Base-by-base conservation (phyloP, 495 filamentous ascomycete species). In the Penicillium desertorum region DNA sequence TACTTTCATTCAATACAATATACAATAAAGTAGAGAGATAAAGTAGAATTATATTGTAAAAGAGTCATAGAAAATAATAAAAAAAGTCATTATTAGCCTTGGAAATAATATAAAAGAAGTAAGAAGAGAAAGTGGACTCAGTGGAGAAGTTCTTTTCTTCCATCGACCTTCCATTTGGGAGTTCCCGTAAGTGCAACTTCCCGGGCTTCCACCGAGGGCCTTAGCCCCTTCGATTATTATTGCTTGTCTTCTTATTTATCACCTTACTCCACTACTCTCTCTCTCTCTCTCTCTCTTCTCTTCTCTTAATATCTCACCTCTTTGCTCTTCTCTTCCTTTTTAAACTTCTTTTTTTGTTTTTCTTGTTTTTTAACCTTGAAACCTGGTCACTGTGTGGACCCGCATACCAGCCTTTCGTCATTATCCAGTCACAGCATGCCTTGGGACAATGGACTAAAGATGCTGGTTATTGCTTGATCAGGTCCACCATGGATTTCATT, bases 401-500 rank as follows among this genome's bases (percentile, higher is more conserved):
- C 59, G 54, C 63, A 61, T 65, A 60, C 62, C 57, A 52, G 44
- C 43, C 51, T 42, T 46, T 63, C 47, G 47, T 50, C 44, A 48
- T 32, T 45, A 48, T 25, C 57, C 56, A 62, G 46, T 53, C 59
- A 63, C 70, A 71, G 69, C 62, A 76, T 77, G 73, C 63, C 62
- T 66, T 65, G 66, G 66, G 61, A 70, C 61, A 51, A 74, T 76
- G 71, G 65, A 53, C 51, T 75, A 65, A 67, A 59, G 47, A 66
- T 58, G 58, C 64, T 59, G 59, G 53, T 60, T 57, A 58, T 62
- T 52, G 56, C 61, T 58, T 69, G 65, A 71, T 66, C 58, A 46
- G 43, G 32, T 49, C 58, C 58, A 55, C 65, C 58, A 79, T 79
- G 76, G 76, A 79, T 76, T 78, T 79, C 57, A 77, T 79, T 68